Percentiles rank a stretch among this genome's conserved stretches.
phyloP scores from a whole-genome alignment of 768 basidiomycete genomes.

The Serendipita sp. region DNA sequence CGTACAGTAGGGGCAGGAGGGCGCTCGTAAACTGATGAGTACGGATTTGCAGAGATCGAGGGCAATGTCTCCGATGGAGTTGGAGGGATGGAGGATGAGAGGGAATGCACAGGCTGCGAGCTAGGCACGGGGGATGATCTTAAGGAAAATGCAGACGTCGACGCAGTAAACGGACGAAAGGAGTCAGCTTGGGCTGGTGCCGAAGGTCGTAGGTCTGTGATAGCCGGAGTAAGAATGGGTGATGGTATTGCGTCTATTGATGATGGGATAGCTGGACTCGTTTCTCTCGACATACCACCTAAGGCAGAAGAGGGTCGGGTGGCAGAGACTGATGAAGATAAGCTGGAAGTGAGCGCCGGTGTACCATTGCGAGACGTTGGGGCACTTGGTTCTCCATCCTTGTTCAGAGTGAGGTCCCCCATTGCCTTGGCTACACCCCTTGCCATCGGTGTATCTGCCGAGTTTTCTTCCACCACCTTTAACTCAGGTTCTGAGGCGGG shows the following conservation, averaged over 20 bases:
- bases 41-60: background rate
- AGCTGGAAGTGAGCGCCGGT: slow-evolving; percentile 1
- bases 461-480: slow-evolving; percentile 33
- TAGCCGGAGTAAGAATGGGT: background rate
- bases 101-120: slow-evolving; percentile 18
- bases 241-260: too few relatives aligned
- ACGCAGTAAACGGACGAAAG: slow-evolving; percentile 23
- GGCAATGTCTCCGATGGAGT: slow-evolving; percentile 17
- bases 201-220: background rate
- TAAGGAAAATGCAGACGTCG: slow-evolving; percentile 25
- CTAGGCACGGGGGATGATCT: slow-evolving; percentile 9
- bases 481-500: slow-evolving; percentile 23
- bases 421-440: slow-evolving; percentile 18
- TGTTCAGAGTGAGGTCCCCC: background rate
- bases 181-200: slow-evolving; percentile 18
- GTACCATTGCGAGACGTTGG: slow-evolving; percentile 1
- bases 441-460: slow-evolving; percentile 39
- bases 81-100: slow-evolving; percentile 15
- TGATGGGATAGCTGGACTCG: slow-evolving; percentile 4
- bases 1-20: background rate
- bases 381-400: background rate
- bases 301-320: slow-evolving; percentile 5
- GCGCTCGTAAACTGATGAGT: background rate
- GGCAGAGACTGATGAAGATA: slow-evolving; percentile 7
- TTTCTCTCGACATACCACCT: background rate